These are phyloP conservation scores for Boletus patriciae DNA, from an alignment of 768 basidiomycete genomes.

Conservation along the genomic window DNA sequence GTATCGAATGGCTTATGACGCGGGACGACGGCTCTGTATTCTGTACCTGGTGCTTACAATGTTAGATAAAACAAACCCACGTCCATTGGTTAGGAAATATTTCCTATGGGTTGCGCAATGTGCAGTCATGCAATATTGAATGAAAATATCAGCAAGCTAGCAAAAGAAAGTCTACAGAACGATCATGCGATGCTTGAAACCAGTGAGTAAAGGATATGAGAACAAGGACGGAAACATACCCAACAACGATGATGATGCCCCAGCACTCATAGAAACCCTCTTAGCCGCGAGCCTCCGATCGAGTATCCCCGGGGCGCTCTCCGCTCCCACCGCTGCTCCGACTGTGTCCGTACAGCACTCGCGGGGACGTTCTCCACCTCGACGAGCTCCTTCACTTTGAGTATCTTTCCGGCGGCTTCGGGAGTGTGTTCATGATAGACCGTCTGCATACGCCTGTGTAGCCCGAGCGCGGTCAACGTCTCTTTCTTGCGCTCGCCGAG, in stretches of 20 bases:
- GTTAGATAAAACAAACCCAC: too few species aligned
- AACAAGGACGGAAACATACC: conserved; percentile 6
- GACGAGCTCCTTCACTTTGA: conserved; percentile 86
- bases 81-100: too few species aligned
- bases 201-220: background rate
- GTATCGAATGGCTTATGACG: background rate
- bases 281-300: conserved; percentile 43
- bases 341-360: conserved; percentile 64
- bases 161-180: background rate
- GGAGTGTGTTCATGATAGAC: conserved; percentile 77
- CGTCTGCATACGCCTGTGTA: conserved; percentile 80
- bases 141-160: background rate
- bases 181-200: background rate
- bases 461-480: conserved; percentile 79
- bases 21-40: background rate
- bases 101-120: too few species aligned
- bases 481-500: conserved; percentile 68
- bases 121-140: too few species aligned
- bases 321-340: conserved; percentile 65
- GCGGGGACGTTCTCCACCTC: conserved; percentile 82
- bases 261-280: conserved; percentile 15
- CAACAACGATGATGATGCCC: background rate
- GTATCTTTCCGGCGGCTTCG: conserved; percentile 81
- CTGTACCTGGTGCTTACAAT: too few species aligned
- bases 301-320: conserved; percentile 68